Percentiles rank a stretch among this genome's conserved stretches.
These are phyloP conservation scores for Colletotrichum tamarilloi DNA, from an alignment of 2,329 filamentous ascomycete species.

Conservation along the genomic window DNA sequence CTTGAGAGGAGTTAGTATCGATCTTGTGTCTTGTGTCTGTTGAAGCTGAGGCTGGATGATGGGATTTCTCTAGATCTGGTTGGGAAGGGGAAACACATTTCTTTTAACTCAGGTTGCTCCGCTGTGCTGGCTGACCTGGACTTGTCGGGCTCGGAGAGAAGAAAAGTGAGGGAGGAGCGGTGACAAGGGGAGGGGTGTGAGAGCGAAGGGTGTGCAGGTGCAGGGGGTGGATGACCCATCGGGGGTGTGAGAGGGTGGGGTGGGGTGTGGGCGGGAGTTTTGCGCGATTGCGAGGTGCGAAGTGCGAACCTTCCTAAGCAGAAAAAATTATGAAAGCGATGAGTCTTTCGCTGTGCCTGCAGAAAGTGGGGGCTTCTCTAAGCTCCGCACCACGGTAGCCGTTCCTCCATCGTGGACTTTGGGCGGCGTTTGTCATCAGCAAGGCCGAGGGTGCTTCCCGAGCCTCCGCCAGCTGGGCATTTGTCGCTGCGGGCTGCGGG, in stretches of 20 bases:
- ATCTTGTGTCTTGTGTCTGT: slow-evolving; percentile 21
- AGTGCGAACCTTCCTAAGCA: background rate
- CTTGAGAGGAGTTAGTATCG: slow-evolving; percentile 8
- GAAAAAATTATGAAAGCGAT: background rate
- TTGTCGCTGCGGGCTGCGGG: background rate
- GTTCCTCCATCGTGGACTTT: slow-evolving; percentile 20
- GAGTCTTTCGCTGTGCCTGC: background rate
- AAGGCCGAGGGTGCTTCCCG: slow-evolving; percentile 30
- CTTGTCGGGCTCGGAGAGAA: slow-evolving; percentile 35
- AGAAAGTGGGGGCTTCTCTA: background rate
- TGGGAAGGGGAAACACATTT: slow-evolving; percentile 29
- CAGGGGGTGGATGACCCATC: slow-evolving; percentile 21
- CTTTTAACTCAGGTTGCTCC: slow-evolving; percentile 31
- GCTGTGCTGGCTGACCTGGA: slow-evolving; percentile 15
- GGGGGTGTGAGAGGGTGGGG: background rate
- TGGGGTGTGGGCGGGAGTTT: slow-evolving; percentile 7
- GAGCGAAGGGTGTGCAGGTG: slow-evolving; percentile 25
- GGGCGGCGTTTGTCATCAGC: slow-evolving; percentile 35
- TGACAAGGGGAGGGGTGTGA: slow-evolving; percentile 29
- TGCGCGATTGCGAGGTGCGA: background rate
- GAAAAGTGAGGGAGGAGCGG: slow-evolving; percentile 32
- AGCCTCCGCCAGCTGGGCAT: slow-evolving; percentile 21
- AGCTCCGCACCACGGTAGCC: no score
- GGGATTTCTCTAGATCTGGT: slow-evolving; percentile 11
- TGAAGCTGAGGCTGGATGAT: slow-evolving; percentile 18